phyloP scores from a whole-genome alignment of 306 rosid genomes.

The Vachellia collinsii region DNA sequence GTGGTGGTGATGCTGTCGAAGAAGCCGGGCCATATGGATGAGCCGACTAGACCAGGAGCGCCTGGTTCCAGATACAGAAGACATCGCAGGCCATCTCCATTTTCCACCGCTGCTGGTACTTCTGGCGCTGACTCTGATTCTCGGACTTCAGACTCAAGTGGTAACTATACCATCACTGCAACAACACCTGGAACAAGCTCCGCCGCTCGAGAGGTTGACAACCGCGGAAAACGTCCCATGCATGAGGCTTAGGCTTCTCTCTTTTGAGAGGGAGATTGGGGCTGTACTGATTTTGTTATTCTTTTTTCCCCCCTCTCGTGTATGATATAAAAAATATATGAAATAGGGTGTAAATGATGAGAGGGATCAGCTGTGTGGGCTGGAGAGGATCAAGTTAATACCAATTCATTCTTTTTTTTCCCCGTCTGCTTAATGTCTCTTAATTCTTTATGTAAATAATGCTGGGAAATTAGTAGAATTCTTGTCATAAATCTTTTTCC shows the following conservation, averaged over 20 bases:
- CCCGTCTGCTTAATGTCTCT: background rate
- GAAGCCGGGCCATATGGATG: constrained; percentile 71
- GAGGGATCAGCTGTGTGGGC: background rate
- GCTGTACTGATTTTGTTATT: background rate
- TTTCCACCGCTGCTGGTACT: constrained; percentile 58
- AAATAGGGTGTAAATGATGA: background rate
- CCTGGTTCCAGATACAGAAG: constrained; percentile 76
- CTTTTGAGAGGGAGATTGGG: background rate
- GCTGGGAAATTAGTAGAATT: background rate
- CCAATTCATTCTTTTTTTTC: background rate
- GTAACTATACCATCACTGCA: constrained; percentile 23
- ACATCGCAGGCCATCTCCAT: constrained; percentile 39
- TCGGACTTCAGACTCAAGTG: constrained; percentile 50
- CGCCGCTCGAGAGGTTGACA: constrained; percentile 34
- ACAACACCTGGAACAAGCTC: constrained; percentile 45
- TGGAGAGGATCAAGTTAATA: background rate
- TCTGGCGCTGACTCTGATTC: constrained; percentile 53
- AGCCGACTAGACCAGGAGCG: constrained; percentile 75
- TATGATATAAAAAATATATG: background rate
- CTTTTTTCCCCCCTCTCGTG: background rate
- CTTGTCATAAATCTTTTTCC: background rate
- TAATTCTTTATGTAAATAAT: background rate
- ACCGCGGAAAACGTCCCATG: constrained; percentile 70
- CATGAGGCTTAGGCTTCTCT: constrained; percentile 36
- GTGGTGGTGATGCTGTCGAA: constrained; percentile 76